Evolutionary conservation across 352 stramenopile genomes (phyloP).

Genomic region (Phytophthora sansomeana): DNA sequence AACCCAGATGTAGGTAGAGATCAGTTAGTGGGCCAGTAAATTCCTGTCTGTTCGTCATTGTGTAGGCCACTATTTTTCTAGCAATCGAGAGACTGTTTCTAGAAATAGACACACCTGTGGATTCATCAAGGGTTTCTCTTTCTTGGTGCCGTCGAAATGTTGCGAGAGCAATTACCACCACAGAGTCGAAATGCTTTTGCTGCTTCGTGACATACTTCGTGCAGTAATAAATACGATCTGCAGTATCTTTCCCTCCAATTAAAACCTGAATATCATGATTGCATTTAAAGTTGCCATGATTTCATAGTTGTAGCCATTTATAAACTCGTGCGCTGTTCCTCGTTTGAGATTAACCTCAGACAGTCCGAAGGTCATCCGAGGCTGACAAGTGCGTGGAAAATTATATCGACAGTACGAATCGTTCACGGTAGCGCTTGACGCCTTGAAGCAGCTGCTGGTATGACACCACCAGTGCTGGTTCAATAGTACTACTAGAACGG

Average conservation of each 20-base stretch:
- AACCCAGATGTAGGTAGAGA: not conserved
- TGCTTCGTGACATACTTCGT: not conserved
- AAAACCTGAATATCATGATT: not conserved
- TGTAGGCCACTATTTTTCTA: not conserved
- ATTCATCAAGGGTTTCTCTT: not conserved
- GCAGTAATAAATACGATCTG: not conserved
- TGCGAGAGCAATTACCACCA: not conserved
- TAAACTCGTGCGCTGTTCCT: not conserved
- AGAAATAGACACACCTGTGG: not conserved
- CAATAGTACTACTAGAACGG: not conserved
- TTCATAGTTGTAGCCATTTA: constrained; percentile 3
- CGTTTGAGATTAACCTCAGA: not conserved
- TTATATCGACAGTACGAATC: constrained; percentile 2
- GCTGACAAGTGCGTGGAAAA: not conserved
- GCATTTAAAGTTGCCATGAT: not conserved
- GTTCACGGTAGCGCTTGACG: constrained; percentile 2
- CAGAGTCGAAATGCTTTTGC: not conserved
- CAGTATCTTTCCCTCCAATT: not conserved
- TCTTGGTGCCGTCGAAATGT: not conserved
- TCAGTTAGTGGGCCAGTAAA: not conserved
- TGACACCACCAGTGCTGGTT: constrained; percentile 20
- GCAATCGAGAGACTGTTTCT: not conserved
- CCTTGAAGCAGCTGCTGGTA: constrained; percentile 10
- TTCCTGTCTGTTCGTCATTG: not conserved
- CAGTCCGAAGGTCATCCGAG: not conserved